Evolutionary conservation across 1,284 basidiomycete species (phyloP), one percentile per base, ranked within the genome.

Genomic region (Pyrrhoderma noxium): DNA sequence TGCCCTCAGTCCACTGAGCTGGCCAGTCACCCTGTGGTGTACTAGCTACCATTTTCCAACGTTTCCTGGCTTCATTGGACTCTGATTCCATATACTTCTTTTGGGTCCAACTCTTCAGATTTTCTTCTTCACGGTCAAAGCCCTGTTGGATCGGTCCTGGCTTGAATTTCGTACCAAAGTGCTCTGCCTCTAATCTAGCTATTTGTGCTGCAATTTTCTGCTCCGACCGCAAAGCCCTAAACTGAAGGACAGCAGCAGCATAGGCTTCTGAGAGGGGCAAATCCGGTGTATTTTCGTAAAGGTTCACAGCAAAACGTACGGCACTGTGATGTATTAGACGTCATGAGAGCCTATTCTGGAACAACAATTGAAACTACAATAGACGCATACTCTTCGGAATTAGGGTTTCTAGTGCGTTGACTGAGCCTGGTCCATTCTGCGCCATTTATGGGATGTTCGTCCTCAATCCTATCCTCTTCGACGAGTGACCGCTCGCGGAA

Each of bases 251-350:
- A 19, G 90, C 85, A 16, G 73, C 70, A 3, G 75, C 72, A 66
- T 99, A 99, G 3, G 95, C 94, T 37, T 85, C 70, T 0, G 88
- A 82, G 38, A 97, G 72, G 0, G 90, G 76, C 22, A 84, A 55
- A 1, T 67, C 60, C 60, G 89, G 84, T 13, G 45, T 42, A 51
- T 79, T 58, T 55, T 82, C 67, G 65, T 93, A 80, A 11, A 98
- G 76, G 62, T 86, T 90, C 44, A 89, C 68, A 11, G 87, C 77
- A 67, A 89, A 97, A 51, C 78, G 79, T 53, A 98, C 76, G 36
- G 82, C 82, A 67, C 94, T 97, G 57, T 2, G 48, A 34, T 49
- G 50, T 50, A 48, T 54, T 47, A 35, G n/a, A n/a, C n/a, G n/a
- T n/a, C n/a, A n/a, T n/a, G n/a, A n/a, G n/a, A n/a, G n/a, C n/a